Percentiles rank a stretch among this genome's conserved stretches.
Conservation (phyloP, 768 basidiomycete species). For the Podaxis carcinomalis region DNA sequence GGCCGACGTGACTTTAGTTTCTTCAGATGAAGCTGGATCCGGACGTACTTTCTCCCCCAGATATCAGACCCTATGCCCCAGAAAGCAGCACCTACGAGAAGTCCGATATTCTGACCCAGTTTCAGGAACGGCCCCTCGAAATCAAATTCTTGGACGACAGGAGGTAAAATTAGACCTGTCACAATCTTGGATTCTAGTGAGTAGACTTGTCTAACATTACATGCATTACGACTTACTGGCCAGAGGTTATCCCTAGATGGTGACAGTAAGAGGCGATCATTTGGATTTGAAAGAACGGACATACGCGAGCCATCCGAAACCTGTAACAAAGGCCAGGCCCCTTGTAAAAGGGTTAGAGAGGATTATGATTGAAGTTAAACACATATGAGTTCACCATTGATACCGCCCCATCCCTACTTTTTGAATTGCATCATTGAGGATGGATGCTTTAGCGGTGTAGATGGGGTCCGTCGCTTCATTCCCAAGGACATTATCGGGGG, state of each 20-base stretch:
- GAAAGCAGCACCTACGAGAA: constrained; percentile 64
- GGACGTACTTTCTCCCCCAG: constrained; percentile 59
- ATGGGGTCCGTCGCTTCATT: constrained; percentile 5
- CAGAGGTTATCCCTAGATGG: constrained; percentile 23
- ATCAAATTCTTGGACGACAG: constrained; percentile 62
- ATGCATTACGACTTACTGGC: constrained; percentile 16
- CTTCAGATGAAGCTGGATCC: background rate
- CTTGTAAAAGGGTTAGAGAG: constrained; percentile 9
- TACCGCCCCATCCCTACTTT: constrained; percentile 25
- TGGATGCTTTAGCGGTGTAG: constrained; percentile 9
- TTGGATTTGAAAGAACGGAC: background rate
- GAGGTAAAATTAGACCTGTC: constrained; percentile 47
- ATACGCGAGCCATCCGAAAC: constrained; percentile 29
- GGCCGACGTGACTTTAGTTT: background rate
- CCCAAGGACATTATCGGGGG: background rate
- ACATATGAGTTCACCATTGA: constrained; percentile 22
- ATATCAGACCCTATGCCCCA: constrained; percentile 69
- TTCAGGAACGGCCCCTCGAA: constrained; percentile 60
- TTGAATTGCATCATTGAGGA: constrained; percentile 16
- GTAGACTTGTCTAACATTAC: background rate
- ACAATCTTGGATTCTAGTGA: constrained; percentile 17
- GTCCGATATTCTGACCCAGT: constrained; percentile 67
- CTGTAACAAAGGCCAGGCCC: constrained; percentile 24
- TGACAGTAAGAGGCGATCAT: background rate
- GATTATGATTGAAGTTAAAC: background rate